Evolutionary conservation across 768 basidiomycete species (phyloP).

Genomic region (Collybiopsis luxurians): DNA sequence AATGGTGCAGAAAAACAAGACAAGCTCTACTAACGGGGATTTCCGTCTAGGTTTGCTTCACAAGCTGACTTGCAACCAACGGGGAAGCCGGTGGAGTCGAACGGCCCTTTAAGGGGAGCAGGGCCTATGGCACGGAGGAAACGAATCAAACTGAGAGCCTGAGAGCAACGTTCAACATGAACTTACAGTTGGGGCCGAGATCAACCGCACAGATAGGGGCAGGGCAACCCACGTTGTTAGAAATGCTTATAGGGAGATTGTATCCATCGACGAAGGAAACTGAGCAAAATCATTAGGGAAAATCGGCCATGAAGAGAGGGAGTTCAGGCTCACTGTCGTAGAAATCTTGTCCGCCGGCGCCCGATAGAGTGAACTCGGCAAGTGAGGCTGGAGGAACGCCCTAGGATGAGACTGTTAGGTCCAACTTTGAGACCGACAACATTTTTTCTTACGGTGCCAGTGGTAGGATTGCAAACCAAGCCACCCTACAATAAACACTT

Average conservation of each 20-base stretch:
- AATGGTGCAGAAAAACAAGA: not conserved
- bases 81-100: constrained; percentile 27
- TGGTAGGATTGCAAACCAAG: constrained; percentile 42
- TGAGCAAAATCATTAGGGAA: constrained; percentile 8
- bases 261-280: constrained; percentile 51
- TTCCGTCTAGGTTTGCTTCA: constrained; percentile 32
- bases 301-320: not conserved
- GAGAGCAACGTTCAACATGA: not conserved
- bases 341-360: constrained; percentile 26
- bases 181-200: constrained; percentile 37
- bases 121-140: constrained; percentile 12
- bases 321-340: constrained; percentile 30
- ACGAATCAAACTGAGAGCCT: not conserved
- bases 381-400: constrained; percentile 47
- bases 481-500: not conserved
- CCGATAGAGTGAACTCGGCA: constrained; percentile 43
- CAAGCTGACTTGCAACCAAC: constrained; percentile 46
- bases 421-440: not conserved
- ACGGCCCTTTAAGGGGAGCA: constrained; percentile 13
- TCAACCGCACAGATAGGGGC: constrained; percentile 44
- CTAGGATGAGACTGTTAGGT: not conserved
- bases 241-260: constrained; percentile 43
- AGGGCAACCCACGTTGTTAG: constrained; percentile 34
- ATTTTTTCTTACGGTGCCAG: constrained; percentile 41
- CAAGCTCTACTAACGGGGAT: constrained; percentile 16